Evolutionary conservation across 1,284 basidiomycete genomes (phyloP).

Genomic region (Veloboletus limbatus): DNA sequence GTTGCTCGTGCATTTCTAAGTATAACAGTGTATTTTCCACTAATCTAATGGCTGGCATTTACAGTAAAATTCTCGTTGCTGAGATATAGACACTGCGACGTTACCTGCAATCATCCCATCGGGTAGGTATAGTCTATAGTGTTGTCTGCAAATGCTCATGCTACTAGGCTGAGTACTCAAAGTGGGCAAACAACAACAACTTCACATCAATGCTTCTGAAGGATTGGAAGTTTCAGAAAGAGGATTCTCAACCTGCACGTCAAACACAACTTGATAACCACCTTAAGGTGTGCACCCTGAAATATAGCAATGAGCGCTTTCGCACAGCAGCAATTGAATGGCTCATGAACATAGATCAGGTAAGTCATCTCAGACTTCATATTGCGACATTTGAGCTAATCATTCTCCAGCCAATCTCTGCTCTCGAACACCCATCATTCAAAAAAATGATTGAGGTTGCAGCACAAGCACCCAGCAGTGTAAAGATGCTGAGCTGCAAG

Average conservation of each 20-base stretch:
- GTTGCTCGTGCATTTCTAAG: neutral
- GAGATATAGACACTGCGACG: neutral
- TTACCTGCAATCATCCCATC: neutral
- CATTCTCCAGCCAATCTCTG: neutral
- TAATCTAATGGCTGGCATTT: neutral
- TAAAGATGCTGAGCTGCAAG: neutral
- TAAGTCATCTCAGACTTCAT: neutral
- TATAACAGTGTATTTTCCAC: too few relatives aligned
- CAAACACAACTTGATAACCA: too few relatives aligned
- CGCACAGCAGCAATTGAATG: conserved; percentile 18
- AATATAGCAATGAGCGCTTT: conserved; percentile 20
- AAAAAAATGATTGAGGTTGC: neutral
- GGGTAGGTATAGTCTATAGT: neutral
- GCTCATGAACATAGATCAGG: conserved; percentile 31
- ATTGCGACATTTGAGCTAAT: neutral
- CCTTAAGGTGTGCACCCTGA: too few relatives aligned
- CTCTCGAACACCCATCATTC: neutral
- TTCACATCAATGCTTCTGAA: neutral
- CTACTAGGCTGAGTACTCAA: neutral
- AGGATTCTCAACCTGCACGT: too few relatives aligned
- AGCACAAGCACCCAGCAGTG: neutral
- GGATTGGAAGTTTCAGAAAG: neutral
- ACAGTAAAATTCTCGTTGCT: neutral
- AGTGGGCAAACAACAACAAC: neutral
- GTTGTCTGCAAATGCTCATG: neutral